phyloP scores from a whole-genome alignment of 2,329 filamentous ascomycete species.

The Xylaria sp. region DNA sequence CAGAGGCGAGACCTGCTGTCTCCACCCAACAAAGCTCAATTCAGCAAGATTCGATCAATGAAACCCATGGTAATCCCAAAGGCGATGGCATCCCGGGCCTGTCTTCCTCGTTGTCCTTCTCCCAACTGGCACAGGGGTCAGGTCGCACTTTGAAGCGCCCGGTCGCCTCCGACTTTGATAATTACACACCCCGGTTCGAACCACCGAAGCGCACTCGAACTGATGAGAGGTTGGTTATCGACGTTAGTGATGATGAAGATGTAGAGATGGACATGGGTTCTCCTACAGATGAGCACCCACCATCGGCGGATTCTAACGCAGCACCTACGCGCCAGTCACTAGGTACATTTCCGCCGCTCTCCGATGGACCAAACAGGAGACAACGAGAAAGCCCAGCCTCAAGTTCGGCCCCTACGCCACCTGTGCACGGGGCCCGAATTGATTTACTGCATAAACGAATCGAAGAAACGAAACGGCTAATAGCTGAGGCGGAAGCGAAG shows the following conservation, averaged over 20 bases:
- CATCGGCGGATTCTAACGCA: slow-evolving; percentile 37
- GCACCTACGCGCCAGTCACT: slow-evolving; percentile 39
- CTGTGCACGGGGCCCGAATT: slow-evolving; percentile 36
- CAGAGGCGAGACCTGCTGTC: slow-evolving; percentile 9
- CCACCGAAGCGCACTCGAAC: slow-evolving; percentile 63
- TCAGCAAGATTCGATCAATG: slow-evolving; percentile 23
- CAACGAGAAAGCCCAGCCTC: slow-evolving; percentile 48
- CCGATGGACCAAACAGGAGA: slow-evolving; percentile 47
- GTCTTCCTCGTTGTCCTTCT: slow-evolving; percentile 25
- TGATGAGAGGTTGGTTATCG: slow-evolving; percentile 69
- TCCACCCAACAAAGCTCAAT: slow-evolving; percentile 12
- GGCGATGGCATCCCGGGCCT: slow-evolving; percentile 36
- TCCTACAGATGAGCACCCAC: slow-evolving; percentile 49
- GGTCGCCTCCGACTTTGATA: slow-evolving; percentile 73
- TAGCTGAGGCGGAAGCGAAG: slow-evolving; percentile 64
- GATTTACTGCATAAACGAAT: slow-evolving; percentile 54
- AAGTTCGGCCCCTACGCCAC: slow-evolving; percentile 44
- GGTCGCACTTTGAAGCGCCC: slow-evolving; percentile 58
- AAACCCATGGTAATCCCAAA: slow-evolving; percentile 25
- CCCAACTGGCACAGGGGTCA: slow-evolving; percentile 35
- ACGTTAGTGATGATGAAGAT: slow-evolving; percentile 78
- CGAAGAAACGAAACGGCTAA: slow-evolving; percentile 63
- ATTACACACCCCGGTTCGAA: slow-evolving; percentile 49
- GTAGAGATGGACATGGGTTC: slow-evolving; percentile 72
- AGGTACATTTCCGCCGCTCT: slow-evolving; percentile 53